phyloP scores from a whole-genome alignment of 1,284 basidiomycete genomes.

The Microbotryomycetes sp. region DNA sequence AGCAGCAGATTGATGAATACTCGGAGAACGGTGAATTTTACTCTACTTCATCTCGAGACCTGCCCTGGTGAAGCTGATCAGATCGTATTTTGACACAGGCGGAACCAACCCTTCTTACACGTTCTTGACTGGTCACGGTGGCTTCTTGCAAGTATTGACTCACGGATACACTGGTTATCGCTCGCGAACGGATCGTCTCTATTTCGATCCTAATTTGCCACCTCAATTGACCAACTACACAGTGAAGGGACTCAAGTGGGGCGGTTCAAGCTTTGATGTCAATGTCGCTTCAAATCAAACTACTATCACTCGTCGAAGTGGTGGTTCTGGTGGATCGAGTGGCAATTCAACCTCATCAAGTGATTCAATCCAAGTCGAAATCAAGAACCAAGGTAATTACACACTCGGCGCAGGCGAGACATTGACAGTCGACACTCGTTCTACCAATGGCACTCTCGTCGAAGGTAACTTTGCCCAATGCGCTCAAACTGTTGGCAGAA shows the following conservation, averaged over 20 bases:
- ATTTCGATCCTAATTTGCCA: slow-evolving; percentile 34
- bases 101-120: slow-evolving; percentile 37
- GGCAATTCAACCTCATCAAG: background rate
- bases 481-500: slow-evolving; percentile 4
- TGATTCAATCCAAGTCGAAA: slow-evolving; percentile 1
- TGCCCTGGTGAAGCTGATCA: slow-evolving; percentile 29
- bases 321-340: background rate
- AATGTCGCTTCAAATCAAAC: slow-evolving; percentile 19
- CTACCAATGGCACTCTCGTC: slow-evolving; percentile 18
- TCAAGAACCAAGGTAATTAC: slow-evolving; percentile 1
- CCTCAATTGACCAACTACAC: slow-evolving; percentile 36
- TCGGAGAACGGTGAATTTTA: background rate
- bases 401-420: slow-evolving; percentile 14
- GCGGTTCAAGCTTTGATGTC: slow-evolving; percentile 28
- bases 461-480: slow-evolving; percentile 36
- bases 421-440: slow-evolving; percentile 14
- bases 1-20: background rate
- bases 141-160: slow-evolving; percentile 33
- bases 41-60: background rate
- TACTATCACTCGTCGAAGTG: slow-evolving; percentile 16
- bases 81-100: slow-evolving; percentile 28
- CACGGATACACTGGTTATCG: slow-evolving; percentile 38
- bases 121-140: slow-evolving; percentile 37
- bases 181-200: slow-evolving; percentile 24
- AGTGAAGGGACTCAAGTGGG: slow-evolving; percentile 33